Base-by-base conservation (phyloP, 192 early-diverging fungal species). In the Haplosporangium gracile region DNA sequence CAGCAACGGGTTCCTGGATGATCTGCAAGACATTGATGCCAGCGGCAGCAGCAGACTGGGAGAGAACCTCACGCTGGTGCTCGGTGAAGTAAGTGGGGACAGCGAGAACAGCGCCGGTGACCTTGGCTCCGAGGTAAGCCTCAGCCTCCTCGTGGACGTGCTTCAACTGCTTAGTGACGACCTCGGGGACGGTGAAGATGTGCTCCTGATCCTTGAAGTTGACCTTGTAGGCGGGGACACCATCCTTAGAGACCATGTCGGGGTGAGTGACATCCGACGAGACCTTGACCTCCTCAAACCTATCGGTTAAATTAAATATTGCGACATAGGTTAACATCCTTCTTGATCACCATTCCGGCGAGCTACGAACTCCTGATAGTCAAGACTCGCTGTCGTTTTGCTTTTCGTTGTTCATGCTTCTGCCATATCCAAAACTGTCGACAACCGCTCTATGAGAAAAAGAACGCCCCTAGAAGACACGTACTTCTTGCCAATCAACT, bases 1-100 rank as follows among this genome's bases (percentile, higher is more conserved):
- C 97, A 39, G 97, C 97, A 77, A 95, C 93, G 39, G 98, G 96
- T 89, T 99, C 98, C 47, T 94, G 90, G 32, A 99, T 92, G 63
- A 96, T 92, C 91, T 96, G 96, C 69, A 95, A 90, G 34, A 95
- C 92, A 45, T 90, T 90, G 82, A 99, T 93, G 24, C 97, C 97
- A 43, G 97, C 97, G 70, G 91, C 93, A 34, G 90, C 89, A 76
- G 95, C 94, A 49, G 95, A 92, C 68, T 88, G 82, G 24, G 88
- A 78, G 36, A 99, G 85, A 63, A 94, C 95, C 55, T 89, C 87
- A 63, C 92, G 90, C 87, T 97, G 95, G 75, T 88, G 89, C 32
- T 93, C 93, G 40, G 93, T 92, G 81, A 97, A 97, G 88, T 96
- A 93, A n/a, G 95, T 92, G 47, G 98, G 97, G 78, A 95, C 92